Base-by-base conservation (phyloP, 2,329 filamentous ascomycete genomes). In the Monosporascus sp. region DNA sequence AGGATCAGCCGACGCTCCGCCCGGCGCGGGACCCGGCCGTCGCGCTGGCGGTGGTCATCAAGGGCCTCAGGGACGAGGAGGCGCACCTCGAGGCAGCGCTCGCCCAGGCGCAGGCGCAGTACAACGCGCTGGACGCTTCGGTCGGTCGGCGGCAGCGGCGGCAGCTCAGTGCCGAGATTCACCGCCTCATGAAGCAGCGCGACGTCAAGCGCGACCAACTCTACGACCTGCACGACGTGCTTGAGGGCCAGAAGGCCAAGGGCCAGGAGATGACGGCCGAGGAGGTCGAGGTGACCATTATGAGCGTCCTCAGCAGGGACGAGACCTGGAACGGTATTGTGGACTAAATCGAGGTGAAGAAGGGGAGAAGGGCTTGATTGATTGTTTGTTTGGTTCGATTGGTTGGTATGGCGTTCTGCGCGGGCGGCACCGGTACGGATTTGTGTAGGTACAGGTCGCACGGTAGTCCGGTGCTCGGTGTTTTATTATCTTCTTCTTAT, bases 41-140 rank as follows among this genome's bases (percentile, higher is more conserved):
- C 44, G 90, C 91, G 9, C 81, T 96, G 24, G 87, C 88, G 7
- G 82, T 86, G n/a, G 88, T 96, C 22, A 86, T 96, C 68, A 94
- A 95, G 71, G 81, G 85, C 7, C 75, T 95, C 3, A 79, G 89
- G 60, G 90, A 95, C 66, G 91, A 96, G 68, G 80, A 92, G 45
- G 78, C 80, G 14, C 89, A 95, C 66, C 72, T 95, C 51, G 87
- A 89, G 69, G 78, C 87, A 60, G 79, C 87, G 62, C 79, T 91
- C n/a, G 74, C 79, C 0, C 70, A 78, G 37, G 79, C 83, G 54
- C 82, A 87, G 61, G 76, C 75, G 3, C 72, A 79, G 38, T 90
- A 91, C 69, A 84, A 84, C 58, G 74, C 74, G 22, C 81, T 85
- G 53, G 87, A 94, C 70, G 81, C 86, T 49, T 79, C 84, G 1